Evolutionary conservation across 352 stramenopile genomes (phyloP).

Genomic region (Globisporangium sylvaticum): DNA sequence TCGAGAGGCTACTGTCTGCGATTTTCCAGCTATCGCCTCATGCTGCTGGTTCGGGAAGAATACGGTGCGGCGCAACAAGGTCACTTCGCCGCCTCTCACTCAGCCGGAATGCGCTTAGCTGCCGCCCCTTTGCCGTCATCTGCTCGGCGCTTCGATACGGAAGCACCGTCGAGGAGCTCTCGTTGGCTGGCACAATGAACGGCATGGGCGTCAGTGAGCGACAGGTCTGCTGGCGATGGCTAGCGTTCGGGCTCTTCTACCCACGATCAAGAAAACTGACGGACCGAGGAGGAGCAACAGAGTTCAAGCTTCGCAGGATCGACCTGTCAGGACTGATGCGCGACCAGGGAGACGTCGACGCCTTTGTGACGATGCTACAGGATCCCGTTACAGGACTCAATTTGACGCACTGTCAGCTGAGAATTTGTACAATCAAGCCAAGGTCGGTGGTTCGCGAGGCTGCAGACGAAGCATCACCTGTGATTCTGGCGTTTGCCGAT

Average conservation of each 20-base stretch:
- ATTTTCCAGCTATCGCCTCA: not conserved
- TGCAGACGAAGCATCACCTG: not conserved
- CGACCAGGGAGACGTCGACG: not conserved
- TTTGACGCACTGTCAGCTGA: not conserved
- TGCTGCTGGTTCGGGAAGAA: no score
- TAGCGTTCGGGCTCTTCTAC: not conserved
- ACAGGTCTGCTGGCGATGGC: not conserved
- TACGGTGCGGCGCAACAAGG: no score
- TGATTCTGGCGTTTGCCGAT: not conserved
- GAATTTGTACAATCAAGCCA: not conserved
- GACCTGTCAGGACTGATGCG: not conserved
- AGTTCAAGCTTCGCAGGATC: not conserved
- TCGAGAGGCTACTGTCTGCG: not conserved
- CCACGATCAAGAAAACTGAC: not conserved
- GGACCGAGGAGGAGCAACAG: no score
- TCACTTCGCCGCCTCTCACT: not conserved
- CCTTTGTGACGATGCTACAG: not conserved
- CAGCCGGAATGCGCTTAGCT: not conserved
- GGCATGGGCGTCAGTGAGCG: not conserved
- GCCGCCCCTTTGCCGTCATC: not conserved
- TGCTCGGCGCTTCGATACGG: slow-evolving; percentile 1
- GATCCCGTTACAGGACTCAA: no score
- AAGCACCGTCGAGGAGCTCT: not conserved
- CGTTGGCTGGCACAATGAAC: not conserved
- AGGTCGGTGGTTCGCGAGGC: not conserved